Evolutionary conservation across 306 rosid species (phyloP).

Genomic region (Vigna mungo): DNA sequence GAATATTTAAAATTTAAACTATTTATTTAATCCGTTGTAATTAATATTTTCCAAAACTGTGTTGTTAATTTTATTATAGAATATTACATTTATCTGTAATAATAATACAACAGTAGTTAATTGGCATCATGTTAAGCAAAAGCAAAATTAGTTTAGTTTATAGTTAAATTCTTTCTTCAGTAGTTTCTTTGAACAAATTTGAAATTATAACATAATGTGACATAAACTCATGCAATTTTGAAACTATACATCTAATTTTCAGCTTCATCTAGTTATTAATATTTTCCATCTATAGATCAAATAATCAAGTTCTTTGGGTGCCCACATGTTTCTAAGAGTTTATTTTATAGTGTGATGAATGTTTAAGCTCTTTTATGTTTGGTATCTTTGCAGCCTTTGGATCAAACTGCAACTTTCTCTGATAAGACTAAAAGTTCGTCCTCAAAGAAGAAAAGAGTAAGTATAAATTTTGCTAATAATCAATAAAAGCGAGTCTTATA

Average conservation of each 20-base stretch:
- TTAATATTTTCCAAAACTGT: background rate
- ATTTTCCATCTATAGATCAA: background rate
- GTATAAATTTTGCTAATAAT: background rate
- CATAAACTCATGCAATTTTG: too few relatives aligned
- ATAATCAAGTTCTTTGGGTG: background rate
- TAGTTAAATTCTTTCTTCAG: too few relatives aligned
- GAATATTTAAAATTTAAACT: too few relatives aligned
- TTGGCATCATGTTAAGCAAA: too few relatives aligned
- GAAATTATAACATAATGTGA: too few relatives aligned
- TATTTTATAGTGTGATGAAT: background rate
- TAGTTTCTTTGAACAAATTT: too few relatives aligned
- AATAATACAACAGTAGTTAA: too few relatives aligned
- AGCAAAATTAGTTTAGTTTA: too few relatives aligned
- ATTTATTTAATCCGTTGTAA: background rate
- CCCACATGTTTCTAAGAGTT: background rate
- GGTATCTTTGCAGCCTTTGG: conserved; percentile 48
- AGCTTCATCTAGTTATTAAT: too few relatives aligned
- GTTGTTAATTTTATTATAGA: background rate
- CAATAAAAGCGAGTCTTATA: background rate
- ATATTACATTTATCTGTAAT: background rate
- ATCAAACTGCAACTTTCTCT: conserved; percentile 37
- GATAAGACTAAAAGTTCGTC: too few relatives aligned
- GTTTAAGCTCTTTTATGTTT: conserved; percentile 6
- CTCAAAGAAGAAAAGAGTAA: conserved; percentile 65
- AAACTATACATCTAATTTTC: too few relatives aligned